A percentile compares a stretch with the other conserved stretches of the same genome.
phyloP scores from a whole-genome alignment of 1,284 basidiomycete genomes.

The Serendipita sp. region DNA sequence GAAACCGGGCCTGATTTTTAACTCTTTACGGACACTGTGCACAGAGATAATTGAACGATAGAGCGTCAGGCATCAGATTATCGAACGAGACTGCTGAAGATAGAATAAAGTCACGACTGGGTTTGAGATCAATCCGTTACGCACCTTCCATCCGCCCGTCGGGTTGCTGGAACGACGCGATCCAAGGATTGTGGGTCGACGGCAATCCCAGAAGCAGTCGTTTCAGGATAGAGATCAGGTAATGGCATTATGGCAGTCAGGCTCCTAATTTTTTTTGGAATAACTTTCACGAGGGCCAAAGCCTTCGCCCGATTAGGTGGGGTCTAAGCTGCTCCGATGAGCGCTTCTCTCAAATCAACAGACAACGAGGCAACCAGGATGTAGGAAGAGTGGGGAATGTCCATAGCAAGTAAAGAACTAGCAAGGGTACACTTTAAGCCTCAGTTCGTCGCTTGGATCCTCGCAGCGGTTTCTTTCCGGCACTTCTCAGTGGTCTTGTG shows the following conservation, averaged over 20 bases:
- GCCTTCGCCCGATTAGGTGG: background rate
- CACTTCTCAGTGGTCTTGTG: background rate
- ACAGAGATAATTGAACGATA: background rate
- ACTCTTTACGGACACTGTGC: constrained; percentile 68
- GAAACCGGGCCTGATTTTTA: constrained; percentile 84
- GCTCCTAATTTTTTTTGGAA: background rate
- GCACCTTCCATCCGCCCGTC: constrained; percentile 78
- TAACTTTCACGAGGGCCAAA: background rate
- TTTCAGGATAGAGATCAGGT: constrained; percentile 29
- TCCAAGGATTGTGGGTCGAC: constrained; percentile 71
- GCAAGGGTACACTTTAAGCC: background rate
- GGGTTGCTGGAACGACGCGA: constrained; percentile 76
- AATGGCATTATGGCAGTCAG: background rate
- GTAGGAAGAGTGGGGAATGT: background rate
- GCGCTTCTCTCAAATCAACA: background rate
- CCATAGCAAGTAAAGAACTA: background rate
- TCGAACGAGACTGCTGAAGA: constrained; percentile 10
- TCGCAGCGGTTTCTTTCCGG: background rate
- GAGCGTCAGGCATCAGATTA: constrained; percentile 7
- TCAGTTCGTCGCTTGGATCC: background rate
- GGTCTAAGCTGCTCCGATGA: background rate
- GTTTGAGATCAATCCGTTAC: constrained; percentile 22
- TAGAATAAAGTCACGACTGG: constrained; percentile 7
- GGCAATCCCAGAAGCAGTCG: constrained; percentile 66
- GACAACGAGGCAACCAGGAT: background rate